Base-by-base conservation (phyloP, 352 stramenopile genomes). In the Elongisporangium prolatum region DNA sequence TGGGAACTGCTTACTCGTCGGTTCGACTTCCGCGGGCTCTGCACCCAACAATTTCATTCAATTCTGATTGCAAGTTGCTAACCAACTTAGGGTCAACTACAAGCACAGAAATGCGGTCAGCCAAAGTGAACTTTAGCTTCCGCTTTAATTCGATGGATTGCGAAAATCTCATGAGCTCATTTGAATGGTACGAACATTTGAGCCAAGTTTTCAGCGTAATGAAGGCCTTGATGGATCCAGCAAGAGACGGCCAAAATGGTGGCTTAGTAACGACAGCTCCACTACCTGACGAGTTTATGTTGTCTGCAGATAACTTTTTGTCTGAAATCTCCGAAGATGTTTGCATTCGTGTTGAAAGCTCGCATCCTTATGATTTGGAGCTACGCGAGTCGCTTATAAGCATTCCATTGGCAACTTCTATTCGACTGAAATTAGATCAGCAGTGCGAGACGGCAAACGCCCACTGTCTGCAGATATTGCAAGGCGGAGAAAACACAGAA, bases 171-270 rank as follows among this genome's bases (percentile, higher is more conserved):
- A 93, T 96, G 85, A 76, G 72, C n/a, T 73, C 75, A 0, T 93
- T 94, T 48, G 84, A 96, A 65, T 94, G 85, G 85, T 96, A 89
- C 56, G 85, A 96, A 28, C 82, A 86, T 52, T 65, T 94, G 11
- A 90, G 77, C 51, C 83, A 96, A 59, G 86, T 93, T 48, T 93
- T 93, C 50, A 78, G 84, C 5, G 85, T 96, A 38, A 94, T 96
- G 83, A 75, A 88, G 56, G 68, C 86, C 2, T 60, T 96, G 1
- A 86, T 91, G 67, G 78, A 88, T n/a, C 74, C 75, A 17, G 57
- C 50, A 9, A 72, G 77, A 10, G 59, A 72, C 22, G 28, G 25
- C 21, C 56, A 60, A 53, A 2, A 28, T 18, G 44, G 20, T 17
- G 54, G 60, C 9, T 8, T 48, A 48, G 25, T 14, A 4, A 47